Percentiles rank a stretch among this genome's conserved stretches.
phyloP scores from a whole-genome alignment of 257 asterid genomes.

The Solanum etuberosum region DNA sequence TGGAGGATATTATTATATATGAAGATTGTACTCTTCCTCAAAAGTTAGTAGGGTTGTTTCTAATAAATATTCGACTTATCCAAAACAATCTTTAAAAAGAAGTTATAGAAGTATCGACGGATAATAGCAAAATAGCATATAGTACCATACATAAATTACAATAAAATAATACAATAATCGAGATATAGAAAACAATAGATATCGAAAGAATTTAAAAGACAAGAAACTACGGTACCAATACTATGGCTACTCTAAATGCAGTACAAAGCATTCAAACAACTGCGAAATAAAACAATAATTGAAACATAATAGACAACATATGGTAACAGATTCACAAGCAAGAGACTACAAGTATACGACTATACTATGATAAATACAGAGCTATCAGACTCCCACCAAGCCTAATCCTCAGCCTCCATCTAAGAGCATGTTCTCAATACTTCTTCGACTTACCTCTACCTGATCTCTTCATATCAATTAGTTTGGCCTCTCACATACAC shows the following conservation, averaged over 20 bases:
- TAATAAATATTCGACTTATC: fast-evolving
- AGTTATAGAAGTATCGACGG: fast-evolving
- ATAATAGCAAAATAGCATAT: background rate
- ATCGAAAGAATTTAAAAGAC: background rate
- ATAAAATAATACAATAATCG: no score
- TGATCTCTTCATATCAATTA: no score
- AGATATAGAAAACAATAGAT: fast-evolving
- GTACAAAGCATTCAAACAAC: background rate
- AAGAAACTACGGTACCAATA: no score
- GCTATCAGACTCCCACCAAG: background rate
- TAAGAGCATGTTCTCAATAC: no score
- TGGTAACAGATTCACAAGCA: background rate
- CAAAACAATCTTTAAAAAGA: fast-evolving
- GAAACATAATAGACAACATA: no score
- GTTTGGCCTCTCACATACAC: no score
- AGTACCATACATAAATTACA: background rate
- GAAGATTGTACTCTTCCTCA: no score
- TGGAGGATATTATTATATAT: no score
- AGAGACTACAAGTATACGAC: background rate
- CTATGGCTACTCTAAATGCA: background rate
- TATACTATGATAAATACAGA: no score
- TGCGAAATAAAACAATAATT: no score
- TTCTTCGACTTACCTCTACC: fast-evolving
- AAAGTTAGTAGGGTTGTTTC: no score
- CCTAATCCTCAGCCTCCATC: background rate